Evolutionary conservation across 2,329 filamentous ascomycete genomes (phyloP).

Genomic region (Curvularia sp.): DNA sequence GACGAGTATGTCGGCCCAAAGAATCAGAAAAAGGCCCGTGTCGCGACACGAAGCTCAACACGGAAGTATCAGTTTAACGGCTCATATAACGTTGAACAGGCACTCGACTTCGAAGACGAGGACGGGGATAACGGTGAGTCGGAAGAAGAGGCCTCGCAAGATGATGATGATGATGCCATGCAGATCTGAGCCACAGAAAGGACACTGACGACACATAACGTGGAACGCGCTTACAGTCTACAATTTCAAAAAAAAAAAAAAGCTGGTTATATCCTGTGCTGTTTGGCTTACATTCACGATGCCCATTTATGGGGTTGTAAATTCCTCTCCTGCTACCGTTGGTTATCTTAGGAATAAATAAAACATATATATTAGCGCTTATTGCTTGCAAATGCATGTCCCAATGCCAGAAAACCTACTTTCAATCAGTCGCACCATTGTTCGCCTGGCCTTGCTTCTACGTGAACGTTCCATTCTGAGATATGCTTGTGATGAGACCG

Average conservation of each 20-base stretch:
- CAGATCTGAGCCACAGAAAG: neutral
- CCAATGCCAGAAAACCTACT: neutral
- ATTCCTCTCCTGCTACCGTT: neutral
- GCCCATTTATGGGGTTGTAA: neutral
- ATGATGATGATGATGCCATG: neutral
- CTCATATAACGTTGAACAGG: constrained; percentile 2
- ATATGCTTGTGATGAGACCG: neutral
- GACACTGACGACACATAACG: neutral
- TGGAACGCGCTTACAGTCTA: neutral
- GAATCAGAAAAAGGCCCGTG: neutral
- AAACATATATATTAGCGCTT: neutral
- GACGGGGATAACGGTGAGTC: neutral
- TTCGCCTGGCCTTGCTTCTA: too few relatives aligned
- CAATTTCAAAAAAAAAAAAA: too few relatives aligned
- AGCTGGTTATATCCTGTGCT: neutral
- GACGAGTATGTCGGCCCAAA: constrained; percentile 17
- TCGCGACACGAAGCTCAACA: constrained; percentile 7
- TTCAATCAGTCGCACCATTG: neutral
- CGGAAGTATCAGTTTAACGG: constrained; percentile 2
- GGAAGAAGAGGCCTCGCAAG: neutral
- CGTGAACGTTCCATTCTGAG: too few relatives aligned
- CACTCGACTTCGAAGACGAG: constrained; percentile 4
- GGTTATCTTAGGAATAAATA: neutral
- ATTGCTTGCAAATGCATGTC: neutral
- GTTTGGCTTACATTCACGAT: neutral